Evolutionary conservation across 1,284 basidiomycete species (phyloP), one percentile per base, ranked within the genome.

Genomic region (Irpex sp.): DNA sequence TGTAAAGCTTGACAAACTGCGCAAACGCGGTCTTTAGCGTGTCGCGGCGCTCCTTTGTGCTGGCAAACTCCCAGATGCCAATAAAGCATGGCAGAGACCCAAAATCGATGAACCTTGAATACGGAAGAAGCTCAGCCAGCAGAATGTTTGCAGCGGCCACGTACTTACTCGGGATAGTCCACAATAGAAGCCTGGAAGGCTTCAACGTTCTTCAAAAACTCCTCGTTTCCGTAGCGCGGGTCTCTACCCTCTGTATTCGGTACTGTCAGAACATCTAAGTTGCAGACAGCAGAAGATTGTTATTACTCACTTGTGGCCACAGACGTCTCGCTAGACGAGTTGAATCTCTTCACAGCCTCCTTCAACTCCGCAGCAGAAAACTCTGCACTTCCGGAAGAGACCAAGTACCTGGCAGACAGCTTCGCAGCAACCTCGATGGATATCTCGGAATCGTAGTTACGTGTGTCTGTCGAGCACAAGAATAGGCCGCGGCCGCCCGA

Each of bases 21-120:
- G 57, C 37, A 26, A 50, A 58, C 13, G 57, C 57, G 2, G 13
- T 37, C 35, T 37, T 13, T 9, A 58, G 57, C 39, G 9, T 46
- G n/a, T 58, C 39, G 6, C 33, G 33, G 5, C 57, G 33, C 15
- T 35, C 33, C 13, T 37, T 37, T 17, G 57, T 58, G 11, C 35
- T 17, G 9, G 57, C 57, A 26, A 58, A 33, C 57, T 58, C 57
- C 57, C 57, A 58, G 15, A 58, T 11, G 11, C 57, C 57, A 17
- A 58, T 19, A 13, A 58, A 58, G 37, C 35, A 36, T 9, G 57
- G 57, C 5, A 46, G 37, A n/a, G 57, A 43, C 5, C 57, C 4
- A 19, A 58, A 58, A 13, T 58, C 57, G 35, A 58, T 33, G 37
- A 58, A 46, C 19, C 57, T 58, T 1, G n/a, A 3, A 57, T 3